Conservation (phyloP, 148 eudicot genomes). For the Chenopodium album region DNA sequence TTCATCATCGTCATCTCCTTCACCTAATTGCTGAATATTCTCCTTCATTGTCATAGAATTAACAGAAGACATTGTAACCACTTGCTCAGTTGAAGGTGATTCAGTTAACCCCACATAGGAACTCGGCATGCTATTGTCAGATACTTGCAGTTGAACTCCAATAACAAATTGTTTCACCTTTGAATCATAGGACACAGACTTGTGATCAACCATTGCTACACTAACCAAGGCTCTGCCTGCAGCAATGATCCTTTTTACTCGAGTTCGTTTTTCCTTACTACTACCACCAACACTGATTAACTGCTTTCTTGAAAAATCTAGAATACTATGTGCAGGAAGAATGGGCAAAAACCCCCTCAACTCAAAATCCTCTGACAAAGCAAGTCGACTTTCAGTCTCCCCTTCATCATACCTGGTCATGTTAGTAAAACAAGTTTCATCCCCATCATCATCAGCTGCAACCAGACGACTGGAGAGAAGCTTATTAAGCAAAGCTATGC, state of each 20-base stretch:
- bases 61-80: conserved; percentile 18
- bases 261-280: conserved; percentile 48
- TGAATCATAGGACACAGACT: conserved; percentile 38
- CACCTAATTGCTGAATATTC: conserved; percentile 23
- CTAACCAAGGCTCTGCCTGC: conserved; percentile 50
- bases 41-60: conserved; percentile 30
- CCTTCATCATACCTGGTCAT: conserved; percentile 58
- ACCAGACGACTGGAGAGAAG: conserved; percentile 37
- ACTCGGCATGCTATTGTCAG: conserved; percentile 23
- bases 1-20: conserved; percentile 60
- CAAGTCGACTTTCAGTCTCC: conserved; percentile 42
- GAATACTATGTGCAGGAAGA: conserved; percentile 51
- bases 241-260: conserved; percentile 50
- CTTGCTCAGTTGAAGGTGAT: conserved; percentile 14
- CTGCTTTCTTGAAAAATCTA: conserved; percentile 52
- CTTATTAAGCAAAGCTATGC: conserved; percentile 44
- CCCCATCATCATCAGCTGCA: conserved; percentile 40
- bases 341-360: conserved; percentile 58
- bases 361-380: conserved; percentile 61
- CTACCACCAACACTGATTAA: conserved; percentile 39
- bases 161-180: conserved; percentile 42
- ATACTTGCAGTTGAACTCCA: conserved; percentile 35
- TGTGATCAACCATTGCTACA: conserved; percentile 47
- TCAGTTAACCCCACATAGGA: conserved; percentile 23
- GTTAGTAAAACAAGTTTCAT: conserved; percentile 49